Base-by-base conservation (phyloP, 805 yeast genomes). In the Suhomyces sp. region DNA sequence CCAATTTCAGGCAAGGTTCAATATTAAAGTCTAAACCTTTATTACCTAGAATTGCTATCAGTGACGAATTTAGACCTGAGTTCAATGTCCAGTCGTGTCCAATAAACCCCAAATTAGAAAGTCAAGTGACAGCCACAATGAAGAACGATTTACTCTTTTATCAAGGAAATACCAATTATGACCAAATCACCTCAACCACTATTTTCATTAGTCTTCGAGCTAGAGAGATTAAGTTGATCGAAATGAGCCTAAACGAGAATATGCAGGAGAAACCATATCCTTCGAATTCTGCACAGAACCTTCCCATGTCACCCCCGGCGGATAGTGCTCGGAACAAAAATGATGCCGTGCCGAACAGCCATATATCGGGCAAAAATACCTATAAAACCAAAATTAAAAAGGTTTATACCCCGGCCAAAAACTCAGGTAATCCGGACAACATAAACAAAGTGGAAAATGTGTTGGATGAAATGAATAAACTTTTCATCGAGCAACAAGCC, bases 1-100 rank as follows among this genome's bases (percentile, higher is more conserved):
- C 27, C 23, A 17, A 26, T 9, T 26, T 17, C 8, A 22, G 17
- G 26, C 47, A 26, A 12, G 6, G 6, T 35, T 29, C 44, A 1
- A 23, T 50, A 4, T 58, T 59, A 23, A 63, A 63, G 26, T 54
- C 55, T 29, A 59, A 57, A 23, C 58, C 64, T 6, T 60, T 75
- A 17, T 54, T 64, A 5, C 73, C 77, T 0, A 67, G 59, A 50
- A 73, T 73, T 8, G 79, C 78, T 5, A 82, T 75, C 57, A 65
- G 76, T 4, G 82, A 80, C 26, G 81, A 79, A 53, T 82, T 73
- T 56, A 63, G 83, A 42, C 81, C 84, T 0, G 85, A 81, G 57
- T 82, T 77, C 58, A 64, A 69, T 12, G 55, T 82, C 26, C 88
- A 83, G 62, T 82, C 85, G 8, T 80, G 84, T 59, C 85, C 85